A percentile compares a stretch with the other conserved stretches of the same genome.
Evolutionary conservation across 306 rosid genomes (phyloP).

Genomic region (Dryas drummondii): DNA sequence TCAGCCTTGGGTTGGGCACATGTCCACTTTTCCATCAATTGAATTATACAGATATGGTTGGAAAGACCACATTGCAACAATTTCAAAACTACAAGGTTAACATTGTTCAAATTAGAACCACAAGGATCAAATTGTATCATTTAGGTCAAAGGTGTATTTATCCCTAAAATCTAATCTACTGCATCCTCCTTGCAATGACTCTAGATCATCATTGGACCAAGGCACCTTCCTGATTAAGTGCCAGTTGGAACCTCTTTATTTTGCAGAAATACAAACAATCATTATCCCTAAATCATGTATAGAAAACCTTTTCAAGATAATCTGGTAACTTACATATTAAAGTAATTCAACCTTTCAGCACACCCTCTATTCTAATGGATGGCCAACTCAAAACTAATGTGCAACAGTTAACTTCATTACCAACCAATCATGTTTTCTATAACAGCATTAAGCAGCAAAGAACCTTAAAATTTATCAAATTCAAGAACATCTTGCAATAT

Average conservation of each 20-base stretch:
- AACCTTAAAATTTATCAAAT: background rate
- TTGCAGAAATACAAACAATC: too few species aligned
- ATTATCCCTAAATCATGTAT: background rate
- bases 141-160: background rate
- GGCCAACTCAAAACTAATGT: background rate
- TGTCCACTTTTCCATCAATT: too few species aligned
- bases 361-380: too few species aligned
- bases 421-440: background rate
- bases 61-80: too few species aligned
- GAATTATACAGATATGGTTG: too few species aligned
- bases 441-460: background rate
- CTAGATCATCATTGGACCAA: background rate
- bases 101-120: too few species aligned
- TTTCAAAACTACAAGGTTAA: too few species aligned
- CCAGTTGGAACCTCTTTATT: background rate
- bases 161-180: background rate
- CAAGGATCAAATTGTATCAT: background rate
- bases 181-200: background rate
- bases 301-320: background rate
- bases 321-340: background rate
- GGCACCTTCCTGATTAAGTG: background rate
- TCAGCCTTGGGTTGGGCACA: too few species aligned
- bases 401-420: background rate
- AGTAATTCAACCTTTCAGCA: background rate
- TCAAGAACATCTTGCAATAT: background rate